Percentiles rank a stretch among this genome's conserved stretches.
phyloP scores from a whole-genome alignment of 805 yeast genomes.

The Schwanniomyces sp. region DNA sequence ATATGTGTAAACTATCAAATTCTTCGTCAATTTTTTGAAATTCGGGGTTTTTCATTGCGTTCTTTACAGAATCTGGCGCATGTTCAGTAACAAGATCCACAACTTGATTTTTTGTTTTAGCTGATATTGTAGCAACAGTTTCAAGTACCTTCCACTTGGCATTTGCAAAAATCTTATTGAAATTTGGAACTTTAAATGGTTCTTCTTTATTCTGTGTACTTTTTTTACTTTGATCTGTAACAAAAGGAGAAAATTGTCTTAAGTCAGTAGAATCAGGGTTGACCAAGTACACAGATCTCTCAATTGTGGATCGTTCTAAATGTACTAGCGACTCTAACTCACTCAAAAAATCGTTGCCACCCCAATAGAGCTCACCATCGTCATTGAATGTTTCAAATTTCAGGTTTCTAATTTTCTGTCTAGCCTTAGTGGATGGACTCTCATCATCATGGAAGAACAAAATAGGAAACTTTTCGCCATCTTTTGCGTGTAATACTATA shows the following conservation, averaged over 20 bases:
- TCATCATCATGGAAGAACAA: conserved; percentile 92
- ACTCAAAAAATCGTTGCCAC: conserved; percentile 76
- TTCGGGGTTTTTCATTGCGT: conserved; percentile 71
- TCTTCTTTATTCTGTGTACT: conserved; percentile 7
- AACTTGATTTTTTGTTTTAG: conserved; percentile 49
- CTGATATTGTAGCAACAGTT: conserved; percentile 76
- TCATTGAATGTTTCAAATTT: conserved; percentile 74
- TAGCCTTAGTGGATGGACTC: conserved; percentile 67
- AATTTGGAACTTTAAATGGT: conserved; percentile 28
- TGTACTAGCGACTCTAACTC: conserved; percentile 55
- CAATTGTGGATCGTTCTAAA: conserved; percentile 68
- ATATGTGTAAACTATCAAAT: conserved; percentile 88
- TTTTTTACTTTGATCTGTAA: conserved; percentile 6
- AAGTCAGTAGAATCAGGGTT: conserved; percentile 75
- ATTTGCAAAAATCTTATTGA: conserved; percentile 54
- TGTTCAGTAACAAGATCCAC: conserved; percentile 63
- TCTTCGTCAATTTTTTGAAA: conserved; percentile 82
- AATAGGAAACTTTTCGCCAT: conserved; percentile 73
- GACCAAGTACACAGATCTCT: conserved; percentile 68
- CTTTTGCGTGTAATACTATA: conserved; percentile 65
- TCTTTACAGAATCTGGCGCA: conserved; percentile 59
- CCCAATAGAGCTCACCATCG: conserved; percentile 71
- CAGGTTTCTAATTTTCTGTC: conserved; percentile 58
- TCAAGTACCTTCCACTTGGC: conserved; percentile 89
- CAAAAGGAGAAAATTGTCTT: conserved; percentile 51